Evolutionary conservation across 2,329 filamentous ascomycete species (phyloP), one percentile per base, ranked within the genome.

Genomic region (Alternaria arborescens): DNA sequence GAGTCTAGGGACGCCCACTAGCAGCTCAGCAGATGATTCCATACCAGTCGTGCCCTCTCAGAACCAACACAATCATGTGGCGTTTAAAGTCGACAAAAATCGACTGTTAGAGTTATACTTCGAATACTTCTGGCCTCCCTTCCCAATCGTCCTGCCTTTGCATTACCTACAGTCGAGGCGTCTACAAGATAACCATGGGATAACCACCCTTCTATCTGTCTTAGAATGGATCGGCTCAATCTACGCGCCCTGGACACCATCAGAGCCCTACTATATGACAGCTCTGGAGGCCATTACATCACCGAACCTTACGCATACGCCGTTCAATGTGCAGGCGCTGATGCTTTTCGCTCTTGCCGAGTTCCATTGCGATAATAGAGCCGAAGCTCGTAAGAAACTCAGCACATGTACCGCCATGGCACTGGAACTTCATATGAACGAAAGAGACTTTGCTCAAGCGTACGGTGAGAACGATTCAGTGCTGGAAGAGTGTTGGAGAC

Each of bases 401-500:
- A 80, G 83, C 18, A 83, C 87, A 32, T 90, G 88, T 2, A 89
- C 93, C 70, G 83, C 87, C 14, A 78, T 94, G 42, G 91, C 92
- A 3, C 79, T 96, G 18, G 87, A 92, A 58, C 84, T 97, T n/a
- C 88, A 89, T 0, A 87, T 97, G 80, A 89, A 97, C 72, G 86
- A 86, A n/a, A 82, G 85, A 52, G 83, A 84, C 0, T 97, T 89
- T 76, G 89, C 92, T 0, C 79, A 81, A 0, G 77, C 82, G 2
- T 83, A 92, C 71, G 89, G 90, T 10, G 82, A 85, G 42, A 86
- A 87, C 3, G 86, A 89, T 61, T 83, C 87, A 0, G 82, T 93
- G 1, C 76, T 94, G 3, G 91, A 94, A 74, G 94, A 97, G 78
- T 93, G 89, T 72, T 90, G 92, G 86, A 87, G 93, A 28, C 85